Percentiles rank a stretch among this genome's conserved stretches.
Conservation (phyloP, 148 eudicot species). For the Amaranthus cruentus region DNA sequence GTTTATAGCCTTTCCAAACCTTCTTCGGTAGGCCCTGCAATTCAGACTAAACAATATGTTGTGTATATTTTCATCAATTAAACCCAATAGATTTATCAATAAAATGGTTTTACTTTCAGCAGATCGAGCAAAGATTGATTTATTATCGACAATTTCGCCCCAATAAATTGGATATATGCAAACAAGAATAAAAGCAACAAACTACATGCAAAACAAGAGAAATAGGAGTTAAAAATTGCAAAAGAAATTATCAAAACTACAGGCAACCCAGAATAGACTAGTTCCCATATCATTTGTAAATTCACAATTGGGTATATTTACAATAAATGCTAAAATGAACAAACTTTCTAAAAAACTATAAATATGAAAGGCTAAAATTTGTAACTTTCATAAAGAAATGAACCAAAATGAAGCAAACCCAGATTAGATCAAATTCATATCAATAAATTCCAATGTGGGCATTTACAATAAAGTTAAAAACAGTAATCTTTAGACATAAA, state of each 20-base stretch:
- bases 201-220: not conserved
- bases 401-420: not conserved
- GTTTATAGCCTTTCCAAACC: no score
- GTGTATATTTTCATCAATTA: no score
- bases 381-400: not conserved
- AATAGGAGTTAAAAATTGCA: not conserved
- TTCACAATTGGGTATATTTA: not conserved
- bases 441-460: not conserved
- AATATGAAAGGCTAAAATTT: not conserved
- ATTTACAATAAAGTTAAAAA: not conserved
- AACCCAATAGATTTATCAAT: no score
- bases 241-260: not conserved
- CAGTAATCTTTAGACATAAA: not conserved
- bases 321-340: not conserved
- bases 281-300: not conserved
- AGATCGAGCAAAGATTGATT: no score
- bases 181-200: not conserved
- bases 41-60: no score
- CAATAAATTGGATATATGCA: not conserved
- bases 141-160: no score
- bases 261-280: not conserved
- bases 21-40: no score
- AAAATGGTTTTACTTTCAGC: no score
- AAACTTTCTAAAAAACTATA: not conserved
- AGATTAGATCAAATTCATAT: not conserved